Conservation (phyloP, 805 yeast genomes). For the Wickerhamomyces queroliae region DNA sequence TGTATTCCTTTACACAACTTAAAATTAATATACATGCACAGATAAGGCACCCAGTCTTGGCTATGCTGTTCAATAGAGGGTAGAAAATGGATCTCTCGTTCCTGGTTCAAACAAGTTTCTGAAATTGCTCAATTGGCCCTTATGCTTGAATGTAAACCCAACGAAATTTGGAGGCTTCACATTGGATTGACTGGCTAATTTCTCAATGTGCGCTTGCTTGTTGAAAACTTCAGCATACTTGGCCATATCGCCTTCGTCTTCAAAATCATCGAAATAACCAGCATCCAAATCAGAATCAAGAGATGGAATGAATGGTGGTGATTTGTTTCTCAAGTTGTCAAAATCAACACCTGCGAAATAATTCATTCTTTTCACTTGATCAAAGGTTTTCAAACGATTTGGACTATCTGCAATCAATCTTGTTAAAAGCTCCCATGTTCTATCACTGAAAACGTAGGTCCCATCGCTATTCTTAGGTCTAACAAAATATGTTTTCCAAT, state of each 20-base stretch:
- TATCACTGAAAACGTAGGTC: slow-evolving; percentile 85
- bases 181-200: slow-evolving; percentile 60
- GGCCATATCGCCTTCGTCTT: slow-evolving; percentile 94
- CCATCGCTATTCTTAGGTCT: slow-evolving; percentile 93
- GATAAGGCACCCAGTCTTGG: not conserved
- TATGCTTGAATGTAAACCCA: slow-evolving; percentile 95
- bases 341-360: slow-evolving; percentile 86
- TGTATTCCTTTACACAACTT: no score
- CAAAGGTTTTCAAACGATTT: slow-evolving; percentile 68
- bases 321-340: slow-evolving; percentile 55
- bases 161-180: slow-evolving; percentile 68
- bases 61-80: slow-evolving; percentile 14
- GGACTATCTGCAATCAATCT: slow-evolving; percentile 76
- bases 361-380: slow-evolving; percentile 71
- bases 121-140: slow-evolving; percentile 24
- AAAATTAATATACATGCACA: no score
- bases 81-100: slow-evolving; percentile 22
- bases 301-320: slow-evolving; percentile 97
- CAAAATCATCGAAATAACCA: slow-evolving; percentile 97
- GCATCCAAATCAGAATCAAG: slow-evolving; percentile 97
- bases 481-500: slow-evolving; percentile 84
- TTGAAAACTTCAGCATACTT: slow-evolving; percentile 96
- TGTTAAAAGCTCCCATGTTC: slow-evolving; percentile 89
- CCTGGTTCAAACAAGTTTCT: slow-evolving; percentile 20
- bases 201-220: slow-evolving; percentile 81